Evolutionary conservation across 768 basidiomycete genomes (phyloP), one percentile per base, ranked within the genome.

Genomic region (Dictyophora rubrovolvata): DNA sequence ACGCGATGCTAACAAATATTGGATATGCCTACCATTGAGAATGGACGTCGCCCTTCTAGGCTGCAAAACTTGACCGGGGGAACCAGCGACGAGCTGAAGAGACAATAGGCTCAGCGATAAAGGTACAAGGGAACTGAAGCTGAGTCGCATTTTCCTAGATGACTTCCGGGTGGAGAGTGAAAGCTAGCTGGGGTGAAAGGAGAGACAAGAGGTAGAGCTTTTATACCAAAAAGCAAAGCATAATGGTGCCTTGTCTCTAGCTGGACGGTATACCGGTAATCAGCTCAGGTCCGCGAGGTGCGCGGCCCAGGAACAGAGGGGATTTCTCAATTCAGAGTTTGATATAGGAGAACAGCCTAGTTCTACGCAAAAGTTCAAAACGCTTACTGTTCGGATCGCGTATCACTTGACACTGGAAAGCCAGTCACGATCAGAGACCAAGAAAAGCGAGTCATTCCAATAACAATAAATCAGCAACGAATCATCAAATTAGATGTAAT

Each of bases 111-210:
- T 48, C 17, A 53, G 49, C 11, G 50, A 59, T 20, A 22, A 48
- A 33, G 50, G 34, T n/a, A 42, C 50, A 18, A 51, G 21, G 18
- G 50, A 35, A 17, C 21, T 11, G 33, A 47, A 42, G n/a, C 33
- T 59, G 34, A 59, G 50, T 34, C 48, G 48, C 57, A 59, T 59
- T n/a, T 42, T 42, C 28, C 28, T 28, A 28, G 28, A 7, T 28
- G 28, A 28, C 28, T 28, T 28, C 28, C 28, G 28, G 7, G 7
- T 28, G 2, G 28, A 28, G 7, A 28, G 42, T 4, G 42, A 42
- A 14, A 14, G 5, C 42, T 5, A 42, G 42, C 42, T 42, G 42
- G 42, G 2, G 11, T 42, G n/a, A 4, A 42, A 42, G 10, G 14
- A 5, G 42, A 42, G 14, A 4, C 42, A 42, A 42, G 42, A 42